Percentiles rank a stretch among this genome's conserved stretches.
Conservation (phyloP, 192 early-diverging fungal species). For the Rhizoclosmatium globosum region DNA sequence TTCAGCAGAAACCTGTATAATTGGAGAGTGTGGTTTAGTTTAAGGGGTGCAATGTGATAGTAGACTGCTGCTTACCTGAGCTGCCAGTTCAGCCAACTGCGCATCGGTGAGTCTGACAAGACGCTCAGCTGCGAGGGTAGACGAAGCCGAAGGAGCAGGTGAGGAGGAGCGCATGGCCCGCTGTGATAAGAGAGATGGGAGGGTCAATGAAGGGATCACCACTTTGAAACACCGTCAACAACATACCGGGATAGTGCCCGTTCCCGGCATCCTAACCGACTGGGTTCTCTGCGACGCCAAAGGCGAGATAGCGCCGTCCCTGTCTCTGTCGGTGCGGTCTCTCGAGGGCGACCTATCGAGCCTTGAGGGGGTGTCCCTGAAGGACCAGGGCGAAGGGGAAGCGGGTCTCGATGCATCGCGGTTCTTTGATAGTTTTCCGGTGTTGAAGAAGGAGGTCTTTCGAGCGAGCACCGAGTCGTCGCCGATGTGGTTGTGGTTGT, state of each 20-base stretch:
- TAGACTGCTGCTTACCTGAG: conserved; percentile 14
- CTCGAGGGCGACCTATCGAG: neutral
- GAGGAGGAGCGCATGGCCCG: conserved; percentile 31
- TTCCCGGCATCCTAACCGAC: too few relatives aligned
- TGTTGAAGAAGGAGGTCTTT: neutral
- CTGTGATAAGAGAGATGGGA: neutral
- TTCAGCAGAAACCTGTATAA: conserved; percentile 34
- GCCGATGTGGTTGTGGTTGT: neutral
- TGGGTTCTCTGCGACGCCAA: too few relatives aligned
- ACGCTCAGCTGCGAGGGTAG: conserved; percentile 38
- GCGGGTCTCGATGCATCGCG: too few relatives aligned
- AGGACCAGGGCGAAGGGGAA: neutral
- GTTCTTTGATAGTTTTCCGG: too few relatives aligned
- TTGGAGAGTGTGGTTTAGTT: neutral
- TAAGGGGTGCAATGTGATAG: neutral
- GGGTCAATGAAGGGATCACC: neutral
- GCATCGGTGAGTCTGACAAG: conserved; percentile 37
- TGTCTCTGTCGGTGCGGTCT: neutral
- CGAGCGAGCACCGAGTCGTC: neutral
- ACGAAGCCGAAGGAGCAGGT: conserved; percentile 27
- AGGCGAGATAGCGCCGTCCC: too few relatives aligned
- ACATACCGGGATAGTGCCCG: too few relatives aligned
- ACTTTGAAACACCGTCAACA: neutral
- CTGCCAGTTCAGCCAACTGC: conserved; percentile 35
- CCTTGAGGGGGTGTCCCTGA: neutral